A percentile compares a stretch with the other conserved stretches of the same genome.
phyloP scores from a whole-genome alignment of 176 grass and related monocot genomes.

The Dendrocalamus sinicus region DNA sequence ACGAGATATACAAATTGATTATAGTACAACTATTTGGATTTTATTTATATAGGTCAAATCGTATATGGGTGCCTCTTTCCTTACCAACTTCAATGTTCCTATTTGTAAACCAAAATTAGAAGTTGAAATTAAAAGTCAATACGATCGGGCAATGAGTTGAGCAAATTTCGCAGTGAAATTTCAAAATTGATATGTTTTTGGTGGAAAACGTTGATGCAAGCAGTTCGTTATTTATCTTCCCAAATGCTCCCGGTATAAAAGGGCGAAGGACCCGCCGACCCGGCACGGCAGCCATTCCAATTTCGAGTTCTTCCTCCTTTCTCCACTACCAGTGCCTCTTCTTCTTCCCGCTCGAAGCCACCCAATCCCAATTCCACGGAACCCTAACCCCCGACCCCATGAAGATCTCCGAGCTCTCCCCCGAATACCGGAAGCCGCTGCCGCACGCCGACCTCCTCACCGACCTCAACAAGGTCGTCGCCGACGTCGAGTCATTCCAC shows the following conservation, averaged over 20 bases:
- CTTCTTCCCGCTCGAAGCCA: slow-evolving; percentile 43
- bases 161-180: neutral
- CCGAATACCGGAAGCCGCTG: slow-evolving; percentile 63
- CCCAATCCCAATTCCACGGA: slow-evolving; percentile 25
- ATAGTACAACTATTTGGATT: accelerated
- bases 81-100: no score
- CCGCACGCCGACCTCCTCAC: slow-evolving; percentile 51
- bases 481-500: slow-evolving; percentile 58
- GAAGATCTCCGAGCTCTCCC: slow-evolving; percentile 99
- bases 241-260: neutral
- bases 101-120: no score
- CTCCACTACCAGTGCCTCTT: slow-evolving; percentile 2
- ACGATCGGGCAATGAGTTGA: no score
- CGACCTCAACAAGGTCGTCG: slow-evolving; percentile 62
- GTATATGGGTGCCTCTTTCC: no score
- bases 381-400: slow-evolving; percentile 40
- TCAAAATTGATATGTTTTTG: neutral
- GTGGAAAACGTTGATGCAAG: neutral
- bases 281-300: slow-evolving; percentile 25
- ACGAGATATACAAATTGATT: no score
- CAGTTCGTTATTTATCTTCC: neutral
- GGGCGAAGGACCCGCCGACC: neutral
- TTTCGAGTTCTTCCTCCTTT: slow-evolving; percentile 6
- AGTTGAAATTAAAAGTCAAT: no score
- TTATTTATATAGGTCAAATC: no score